Conservation (phyloP, 169 alveolate genomes). For the Cryptosporidium muris region DNA sequence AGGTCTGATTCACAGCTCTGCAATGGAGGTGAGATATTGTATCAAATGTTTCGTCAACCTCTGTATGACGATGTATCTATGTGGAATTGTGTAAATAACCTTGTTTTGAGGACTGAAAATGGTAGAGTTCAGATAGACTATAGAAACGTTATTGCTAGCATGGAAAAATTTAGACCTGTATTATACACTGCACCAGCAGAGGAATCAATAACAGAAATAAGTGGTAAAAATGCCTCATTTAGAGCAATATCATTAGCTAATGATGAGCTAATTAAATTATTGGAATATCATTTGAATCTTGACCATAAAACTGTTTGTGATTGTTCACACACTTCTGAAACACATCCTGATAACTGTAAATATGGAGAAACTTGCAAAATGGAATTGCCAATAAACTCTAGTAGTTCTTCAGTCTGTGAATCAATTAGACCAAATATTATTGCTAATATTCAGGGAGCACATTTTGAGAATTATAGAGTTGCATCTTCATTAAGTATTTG, state of each 20-base stretch:
- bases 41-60: slow-evolving; percentile 48
- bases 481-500: slow-evolving; percentile 58
- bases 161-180: slow-evolving; percentile 27
- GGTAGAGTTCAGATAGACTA: slow-evolving; percentile 20
- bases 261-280: slow-evolving; percentile 6
- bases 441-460: slow-evolving; percentile 70
- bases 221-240: slow-evolving; percentile 53
- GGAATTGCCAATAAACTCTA: background rate
- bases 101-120: slow-evolving; percentile 23
- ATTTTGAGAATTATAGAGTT: slow-evolving; percentile 35
- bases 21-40: slow-evolving; percentile 23
- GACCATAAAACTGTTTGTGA: background rate
- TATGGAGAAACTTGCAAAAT: background rate
- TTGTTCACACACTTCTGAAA: background rate
- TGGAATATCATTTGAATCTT: background rate
- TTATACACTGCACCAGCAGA: slow-evolving; percentile 61
- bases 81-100: slow-evolving; percentile 40
- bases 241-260: slow-evolving; percentile 47
- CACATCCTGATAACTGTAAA: background rate
- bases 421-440: slow-evolving; percentile 8
- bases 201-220: slow-evolving; percentile 23
- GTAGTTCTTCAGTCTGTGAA: background rate
- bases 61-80: slow-evolving; percentile 23
- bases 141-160: slow-evolving; percentile 19
- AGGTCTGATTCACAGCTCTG: slow-evolving; percentile 50